phyloP scores from a whole-genome alignment of 331 rosid species.

The Pyracantha coccinea region DNA sequence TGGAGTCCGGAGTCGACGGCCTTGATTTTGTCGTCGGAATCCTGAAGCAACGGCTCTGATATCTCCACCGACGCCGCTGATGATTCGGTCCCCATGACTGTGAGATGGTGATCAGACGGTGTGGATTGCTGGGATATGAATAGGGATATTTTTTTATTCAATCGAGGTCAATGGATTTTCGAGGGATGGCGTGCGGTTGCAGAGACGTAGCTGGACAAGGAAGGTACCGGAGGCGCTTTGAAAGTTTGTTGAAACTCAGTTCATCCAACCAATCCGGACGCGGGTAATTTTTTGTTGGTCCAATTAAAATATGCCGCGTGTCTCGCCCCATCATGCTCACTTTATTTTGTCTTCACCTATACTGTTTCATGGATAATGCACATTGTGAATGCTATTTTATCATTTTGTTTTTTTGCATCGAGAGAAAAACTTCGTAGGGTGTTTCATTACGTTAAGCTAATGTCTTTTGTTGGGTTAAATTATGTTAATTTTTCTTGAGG shows the following conservation, averaged over 20 bases:
- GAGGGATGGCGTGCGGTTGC: background rate
- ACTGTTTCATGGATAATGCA: too few species aligned
- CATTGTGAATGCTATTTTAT: too few species aligned
- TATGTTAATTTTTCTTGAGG: too few species aligned
- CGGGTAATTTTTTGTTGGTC: background rate
- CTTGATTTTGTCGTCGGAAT: constrained; percentile 9
- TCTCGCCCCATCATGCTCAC: background rate
- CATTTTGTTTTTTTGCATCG: too few species aligned
- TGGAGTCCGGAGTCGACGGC: constrained; percentile 24
- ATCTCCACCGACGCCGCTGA: constrained; percentile 34
- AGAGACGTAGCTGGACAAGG: background rate
- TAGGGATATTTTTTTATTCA: background rate
- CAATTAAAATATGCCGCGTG: background rate
- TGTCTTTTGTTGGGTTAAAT: too few species aligned
- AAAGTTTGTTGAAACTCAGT: background rate
- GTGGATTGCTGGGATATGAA: background rate
- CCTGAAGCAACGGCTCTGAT: constrained; percentile 44
- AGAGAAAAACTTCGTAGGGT: too few species aligned
- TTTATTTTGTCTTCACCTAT: background rate
- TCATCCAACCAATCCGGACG: background rate
- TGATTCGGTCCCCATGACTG: constrained; percentile 41
- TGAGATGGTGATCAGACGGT: background rate
- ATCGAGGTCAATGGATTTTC: background rate
- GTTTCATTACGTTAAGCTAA: too few species aligned
- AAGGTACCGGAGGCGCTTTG: background rate